Evolutionary conservation across 208 protist species (phyloP).

Genomic region (Histomonas meleagridis): DNA sequence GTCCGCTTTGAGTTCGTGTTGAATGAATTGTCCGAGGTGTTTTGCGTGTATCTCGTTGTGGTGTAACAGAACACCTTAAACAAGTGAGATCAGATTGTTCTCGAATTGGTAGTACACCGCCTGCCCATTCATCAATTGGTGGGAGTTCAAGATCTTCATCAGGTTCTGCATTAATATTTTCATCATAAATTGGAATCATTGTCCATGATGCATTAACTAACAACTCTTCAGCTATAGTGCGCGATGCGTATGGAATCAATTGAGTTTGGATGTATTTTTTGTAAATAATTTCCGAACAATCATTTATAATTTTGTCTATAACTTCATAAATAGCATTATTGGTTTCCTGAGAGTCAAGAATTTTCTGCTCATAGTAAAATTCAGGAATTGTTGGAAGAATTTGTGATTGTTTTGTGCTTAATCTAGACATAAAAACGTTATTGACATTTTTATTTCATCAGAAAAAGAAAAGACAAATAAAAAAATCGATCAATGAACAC

Average conservation of each 20-base stretch:
- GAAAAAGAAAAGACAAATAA: too few species aligned
- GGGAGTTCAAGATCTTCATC: slow-evolving; percentile 1
- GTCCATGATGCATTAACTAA: neutral
- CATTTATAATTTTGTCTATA: neutral
- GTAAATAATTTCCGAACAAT: neutral
- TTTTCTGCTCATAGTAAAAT: too few species aligned
- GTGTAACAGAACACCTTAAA: neutral
- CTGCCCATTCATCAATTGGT: slow-evolving; percentile 33
- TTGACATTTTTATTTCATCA: too few species aligned
- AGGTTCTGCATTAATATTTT: neutral
- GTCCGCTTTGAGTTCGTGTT: neutral
- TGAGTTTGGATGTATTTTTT: neutral
- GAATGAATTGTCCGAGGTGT: neutral
- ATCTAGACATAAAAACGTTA: too few species aligned
- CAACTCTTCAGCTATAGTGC: neutral
- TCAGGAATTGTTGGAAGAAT: too few species aligned
- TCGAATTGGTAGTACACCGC: neutral
- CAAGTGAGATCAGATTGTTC: neutral
- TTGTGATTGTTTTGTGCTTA: too few species aligned
- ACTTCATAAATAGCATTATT: neutral
- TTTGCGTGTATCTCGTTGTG: neutral
- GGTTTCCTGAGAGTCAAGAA: neutral
- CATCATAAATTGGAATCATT: neutral
- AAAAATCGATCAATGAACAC: too few species aligned
- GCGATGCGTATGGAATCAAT: neutral